These are phyloP conservation scores for Colletotrichum neosansevieriae DNA, from an alignment of 2,329 filamentous ascomycete genomes.

Conservation along the genomic window DNA sequence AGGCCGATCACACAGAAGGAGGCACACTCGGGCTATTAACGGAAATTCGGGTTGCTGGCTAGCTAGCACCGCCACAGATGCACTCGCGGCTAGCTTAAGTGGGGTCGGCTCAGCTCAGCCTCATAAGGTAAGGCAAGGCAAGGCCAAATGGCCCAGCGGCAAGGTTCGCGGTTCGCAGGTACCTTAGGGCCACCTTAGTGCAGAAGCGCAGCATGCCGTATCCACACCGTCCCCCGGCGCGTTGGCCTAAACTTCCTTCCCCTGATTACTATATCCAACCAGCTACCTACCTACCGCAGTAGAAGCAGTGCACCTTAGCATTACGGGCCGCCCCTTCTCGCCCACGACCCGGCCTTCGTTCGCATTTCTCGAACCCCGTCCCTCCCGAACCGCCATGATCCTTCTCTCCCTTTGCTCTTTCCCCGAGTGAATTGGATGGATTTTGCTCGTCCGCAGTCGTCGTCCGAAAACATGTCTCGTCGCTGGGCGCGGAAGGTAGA, in stretches of 20 bases:
- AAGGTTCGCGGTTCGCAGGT: background rate
- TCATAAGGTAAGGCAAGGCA: conserved; percentile 1
- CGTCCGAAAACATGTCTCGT: conserved; percentile 64
- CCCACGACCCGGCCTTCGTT: conserved; percentile 29
- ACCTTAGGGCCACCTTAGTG: background rate
- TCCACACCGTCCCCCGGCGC: conserved; percentile 19
- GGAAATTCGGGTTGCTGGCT: no score
- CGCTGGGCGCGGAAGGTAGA: conserved; percentile 79
- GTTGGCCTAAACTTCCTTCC: conserved; percentile 23
- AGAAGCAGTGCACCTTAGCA: conserved; percentile 24
- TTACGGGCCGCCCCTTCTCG: conserved; percentile 24
- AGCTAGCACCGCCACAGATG: conserved; percentile 14
- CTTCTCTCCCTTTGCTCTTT: conserved; percentile 16
- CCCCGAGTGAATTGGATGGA: conserved; percentile 40
- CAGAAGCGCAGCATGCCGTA: background rate
- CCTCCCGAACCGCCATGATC: conserved; percentile 34
- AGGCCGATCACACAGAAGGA: no score
- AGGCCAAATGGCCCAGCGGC: background rate
- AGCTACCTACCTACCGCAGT: conserved; percentile 4
- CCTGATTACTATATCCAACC: conserved; percentile 30
- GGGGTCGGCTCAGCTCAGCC: conserved; percentile 22
- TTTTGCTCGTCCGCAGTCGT: conserved; percentile 26
- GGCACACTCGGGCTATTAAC: no score
- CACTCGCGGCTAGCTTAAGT: background rate
- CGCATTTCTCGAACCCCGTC: conserved; percentile 18